Base-by-base conservation (phyloP, 768 basidiomycete genomes). In the Chalciporus pseudorubinellus region DNA sequence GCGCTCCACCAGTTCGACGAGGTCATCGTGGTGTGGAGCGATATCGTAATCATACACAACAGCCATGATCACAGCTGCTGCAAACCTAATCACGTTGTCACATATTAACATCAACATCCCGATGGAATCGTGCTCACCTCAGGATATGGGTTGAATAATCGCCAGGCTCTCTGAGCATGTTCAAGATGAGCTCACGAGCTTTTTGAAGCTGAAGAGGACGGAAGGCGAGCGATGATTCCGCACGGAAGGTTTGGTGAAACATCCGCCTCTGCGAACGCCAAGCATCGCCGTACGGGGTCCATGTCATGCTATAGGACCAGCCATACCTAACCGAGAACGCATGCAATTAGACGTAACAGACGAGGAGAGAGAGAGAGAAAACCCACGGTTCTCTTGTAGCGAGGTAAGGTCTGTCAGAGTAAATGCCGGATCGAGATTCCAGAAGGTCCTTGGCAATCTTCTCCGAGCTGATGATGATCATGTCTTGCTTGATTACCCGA, bases 1-100 rank as follows among this genome's bases (percentile, higher is more conserved):
- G 11, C 62, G 59, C 33, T 75, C 70, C 5, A 74, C 69, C 4
- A 75, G 54, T 9, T 69, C 53, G 12, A 77, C 67, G 51, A 74
- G 70, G 28, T 64, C 61, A 43, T 77, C 76, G 1, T 67, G 66
- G 28, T 64, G 53, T 8, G 70, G 59, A 14, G 65, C 65, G 7
- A 75, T 64, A 6, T 70, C 57, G 13, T 70, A 64, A 18, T 74
- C 77, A 38, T 78, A 79, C 13, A 71, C 65, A 13, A 77, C 63
- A 14, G 70, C 67, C 49, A 77, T 60, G 38, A 75, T 64, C 2
- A 74, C 66, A 1, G 71, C 62, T 13, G 72, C 67, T 9, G 71
- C 61, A 36, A 65, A 58, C 47, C 73, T 73, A 33, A 6, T 42
- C 7, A 4, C 7, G 21, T 26, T n/a, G 38, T n/a, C 3, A 6